A percentile compares a stretch with the other conserved stretches of the same genome.
Conservation (phyloP, 2,329 filamentous ascomycete genomes). For the Salinomyces thailandicus region DNA sequence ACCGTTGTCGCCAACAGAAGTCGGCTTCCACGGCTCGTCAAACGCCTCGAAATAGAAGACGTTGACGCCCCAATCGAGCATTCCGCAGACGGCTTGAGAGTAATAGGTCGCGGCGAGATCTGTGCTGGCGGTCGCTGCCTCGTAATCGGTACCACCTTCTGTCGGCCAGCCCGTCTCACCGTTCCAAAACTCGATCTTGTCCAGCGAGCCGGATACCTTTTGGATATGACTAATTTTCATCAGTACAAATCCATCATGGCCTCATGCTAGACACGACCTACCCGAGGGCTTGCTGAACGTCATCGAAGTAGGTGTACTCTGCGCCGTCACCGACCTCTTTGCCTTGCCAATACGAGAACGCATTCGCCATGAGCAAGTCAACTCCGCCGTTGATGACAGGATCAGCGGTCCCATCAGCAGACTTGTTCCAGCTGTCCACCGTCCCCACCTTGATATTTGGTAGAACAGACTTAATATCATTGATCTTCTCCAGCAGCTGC, state of each 20-base stretch:
- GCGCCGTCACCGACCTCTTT: conserved; percentile 42
- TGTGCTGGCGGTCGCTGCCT: conserved; percentile 48
- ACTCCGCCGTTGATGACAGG: conserved; percentile 50
- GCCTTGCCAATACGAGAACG: conserved; percentile 66
- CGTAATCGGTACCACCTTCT: conserved; percentile 51
- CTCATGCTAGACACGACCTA: too few relatives aligned
- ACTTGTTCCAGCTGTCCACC: conserved; percentile 66
- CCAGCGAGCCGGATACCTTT: conserved; percentile 41
- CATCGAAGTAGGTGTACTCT: conserved; percentile 54
- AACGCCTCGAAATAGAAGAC: conserved; percentile 66
- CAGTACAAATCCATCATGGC: too few relatives aligned
- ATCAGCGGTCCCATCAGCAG: conserved; percentile 56
- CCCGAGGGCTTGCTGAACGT: conserved; percentile 52
- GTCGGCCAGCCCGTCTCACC: conserved; percentile 61
- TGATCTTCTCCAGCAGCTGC: conserved; percentile 51
- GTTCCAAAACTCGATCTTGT: conserved; percentile 55
- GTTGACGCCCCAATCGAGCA: conserved; percentile 55
- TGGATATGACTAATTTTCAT: conserved; percentile 53
- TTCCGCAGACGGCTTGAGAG: conserved; percentile 51
- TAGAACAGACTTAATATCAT: conserved; percentile 47
- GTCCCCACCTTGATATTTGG: conserved; percentile 50
- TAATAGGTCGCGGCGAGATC: conserved; percentile 51
- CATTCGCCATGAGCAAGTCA: conserved; percentile 55
- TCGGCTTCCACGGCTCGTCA: conserved; percentile 60
- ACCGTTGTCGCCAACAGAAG: conserved; percentile 53